Conservation (phyloP, 2,329 filamentous ascomycete genomes). For the Elsinoe australis region DNA sequence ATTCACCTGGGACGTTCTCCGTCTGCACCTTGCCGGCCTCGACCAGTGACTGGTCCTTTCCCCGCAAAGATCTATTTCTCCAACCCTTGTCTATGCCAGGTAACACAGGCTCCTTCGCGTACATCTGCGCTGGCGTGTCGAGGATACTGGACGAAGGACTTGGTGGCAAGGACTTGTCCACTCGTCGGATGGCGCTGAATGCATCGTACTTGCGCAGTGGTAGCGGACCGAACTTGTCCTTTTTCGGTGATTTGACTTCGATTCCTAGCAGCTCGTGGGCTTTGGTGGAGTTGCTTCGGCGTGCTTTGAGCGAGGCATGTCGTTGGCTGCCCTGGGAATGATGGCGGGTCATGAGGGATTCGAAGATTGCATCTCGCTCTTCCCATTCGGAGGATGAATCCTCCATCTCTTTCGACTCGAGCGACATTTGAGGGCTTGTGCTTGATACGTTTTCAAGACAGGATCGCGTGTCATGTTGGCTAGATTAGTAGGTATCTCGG, state of each 20-base stretch:
- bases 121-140: slow-evolving; percentile 10
- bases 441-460: too few species aligned
- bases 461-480: too few species aligned
- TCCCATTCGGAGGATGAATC: too few species aligned
- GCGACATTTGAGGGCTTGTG: too few species aligned
- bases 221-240: background rate
- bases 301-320: too few species aligned
- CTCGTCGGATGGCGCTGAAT: background rate
- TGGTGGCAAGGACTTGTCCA: slow-evolving; percentile 8
- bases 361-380: too few species aligned
- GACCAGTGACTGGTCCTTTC: background rate
- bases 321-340: too few species aligned
- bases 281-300: background rate
- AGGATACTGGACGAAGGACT: slow-evolving; percentile 3
- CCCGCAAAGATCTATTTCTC: background rate
- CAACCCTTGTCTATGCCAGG: background rate
- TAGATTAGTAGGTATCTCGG: too few species aligned
- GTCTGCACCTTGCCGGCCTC: too few species aligned
- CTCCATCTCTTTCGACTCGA: too few species aligned
- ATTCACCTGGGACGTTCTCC: too few species aligned
- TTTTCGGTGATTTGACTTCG: background rate
- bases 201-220: slow-evolving; percentile 3
- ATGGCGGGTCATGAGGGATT: too few species aligned
- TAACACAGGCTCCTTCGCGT: background rate
- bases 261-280: background rate